Evolutionary conservation across 768 basidiomycete species (phyloP).

Genomic region (Russula griseocarnosa): DNA sequence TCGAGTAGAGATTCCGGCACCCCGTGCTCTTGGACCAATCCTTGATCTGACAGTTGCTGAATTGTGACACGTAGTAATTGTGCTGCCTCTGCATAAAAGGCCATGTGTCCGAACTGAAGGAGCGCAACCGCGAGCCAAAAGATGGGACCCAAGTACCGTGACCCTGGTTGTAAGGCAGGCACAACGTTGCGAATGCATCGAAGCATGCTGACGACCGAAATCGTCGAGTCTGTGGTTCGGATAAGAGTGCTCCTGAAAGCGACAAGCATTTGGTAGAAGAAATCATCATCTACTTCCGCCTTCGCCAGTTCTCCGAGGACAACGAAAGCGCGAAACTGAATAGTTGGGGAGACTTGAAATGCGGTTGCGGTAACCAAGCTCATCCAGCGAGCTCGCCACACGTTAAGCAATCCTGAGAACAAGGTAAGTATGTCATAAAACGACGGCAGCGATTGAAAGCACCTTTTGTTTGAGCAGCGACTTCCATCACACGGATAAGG

Average conservation of each 20-base stretch:
- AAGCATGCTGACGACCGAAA: slow-evolving; percentile 81
- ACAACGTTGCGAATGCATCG: slow-evolving; percentile 78
- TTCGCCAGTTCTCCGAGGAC: slow-evolving; percentile 78
- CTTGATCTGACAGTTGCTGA: slow-evolving; percentile 58
- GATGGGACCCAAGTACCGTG: slow-evolving; percentile 66
- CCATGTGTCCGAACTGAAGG: slow-evolving; percentile 70
- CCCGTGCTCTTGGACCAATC: slow-evolving; percentile 50
- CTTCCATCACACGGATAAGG: slow-evolving; percentile 58
- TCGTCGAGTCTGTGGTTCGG: slow-evolving; percentile 66
- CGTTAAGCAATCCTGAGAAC: slow-evolving; percentile 63
- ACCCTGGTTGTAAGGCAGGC: slow-evolving; percentile 61
- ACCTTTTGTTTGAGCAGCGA: slow-evolving; percentile 70
- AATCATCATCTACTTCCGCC: slow-evolving; percentile 86
- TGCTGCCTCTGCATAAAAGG: slow-evolving; percentile 66
- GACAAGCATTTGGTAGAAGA: slow-evolving; percentile 89
- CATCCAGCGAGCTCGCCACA: slow-evolving; percentile 95
- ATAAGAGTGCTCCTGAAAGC: slow-evolving; percentile 71
- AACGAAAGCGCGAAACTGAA: slow-evolving; percentile 86
- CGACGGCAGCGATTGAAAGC: slow-evolving; percentile 24
- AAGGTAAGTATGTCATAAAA: slow-evolving; percentile 20
- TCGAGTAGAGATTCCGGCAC: slow-evolving; percentile 60
- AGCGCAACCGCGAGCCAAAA: slow-evolving; percentile 90
- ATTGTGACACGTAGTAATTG: slow-evolving; percentile 61
- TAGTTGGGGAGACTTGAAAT: slow-evolving; percentile 82
- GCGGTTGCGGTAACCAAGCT: slow-evolving; percentile 81